phyloP scores from a whole-genome alignment of 1,139 yeast species.

The Candida buenavistaensis region DNA sequence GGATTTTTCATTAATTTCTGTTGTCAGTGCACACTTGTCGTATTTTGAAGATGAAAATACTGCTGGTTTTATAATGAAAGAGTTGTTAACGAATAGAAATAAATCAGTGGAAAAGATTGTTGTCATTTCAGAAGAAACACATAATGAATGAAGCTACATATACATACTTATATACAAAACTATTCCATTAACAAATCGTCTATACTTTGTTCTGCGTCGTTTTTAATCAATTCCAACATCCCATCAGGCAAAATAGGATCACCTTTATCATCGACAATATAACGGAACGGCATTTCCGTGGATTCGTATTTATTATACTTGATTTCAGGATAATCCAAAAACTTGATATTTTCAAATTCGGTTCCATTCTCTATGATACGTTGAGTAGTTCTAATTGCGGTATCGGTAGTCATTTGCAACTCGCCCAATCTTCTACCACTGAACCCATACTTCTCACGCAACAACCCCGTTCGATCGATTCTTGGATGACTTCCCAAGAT shows the following conservation, averaged over 20 bases:
- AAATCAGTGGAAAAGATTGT: constrained; percentile 23
- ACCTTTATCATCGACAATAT: constrained; percentile 61
- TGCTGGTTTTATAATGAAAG: constrained; percentile 72
- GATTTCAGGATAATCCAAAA: constrained; percentile 92
- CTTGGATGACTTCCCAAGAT: constrained; percentile 97
- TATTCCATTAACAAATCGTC: constrained; percentile 53
- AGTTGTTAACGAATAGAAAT: constrained; percentile 33
- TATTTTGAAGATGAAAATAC: constrained; percentile 87
- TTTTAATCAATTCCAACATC: constrained; percentile 81
- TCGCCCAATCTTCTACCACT: constrained; percentile 83
- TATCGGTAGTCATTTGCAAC: constrained; percentile 96
- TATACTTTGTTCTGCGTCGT: constrained; percentile 77
- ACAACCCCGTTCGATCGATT: constrained; percentile 89
- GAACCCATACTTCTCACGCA: constrained; percentile 76
- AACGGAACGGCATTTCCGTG: constrained; percentile 97
- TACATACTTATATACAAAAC: too few relatives aligned
- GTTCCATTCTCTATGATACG: constrained; percentile 59
- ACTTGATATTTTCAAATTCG: constrained; percentile 69
- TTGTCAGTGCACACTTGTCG: constrained; percentile 82
- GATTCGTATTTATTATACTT: constrained; percentile 85
- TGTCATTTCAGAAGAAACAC: constrained; percentile 17
- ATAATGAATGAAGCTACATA: too few relatives aligned
- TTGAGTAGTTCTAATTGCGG: constrained; percentile 91
- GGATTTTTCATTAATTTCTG: constrained; percentile 76
- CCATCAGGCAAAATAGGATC: constrained; percentile 89